phyloP scores from a whole-genome alignment of 805 yeast genomes.

The Yarrowia sp. region DNA sequence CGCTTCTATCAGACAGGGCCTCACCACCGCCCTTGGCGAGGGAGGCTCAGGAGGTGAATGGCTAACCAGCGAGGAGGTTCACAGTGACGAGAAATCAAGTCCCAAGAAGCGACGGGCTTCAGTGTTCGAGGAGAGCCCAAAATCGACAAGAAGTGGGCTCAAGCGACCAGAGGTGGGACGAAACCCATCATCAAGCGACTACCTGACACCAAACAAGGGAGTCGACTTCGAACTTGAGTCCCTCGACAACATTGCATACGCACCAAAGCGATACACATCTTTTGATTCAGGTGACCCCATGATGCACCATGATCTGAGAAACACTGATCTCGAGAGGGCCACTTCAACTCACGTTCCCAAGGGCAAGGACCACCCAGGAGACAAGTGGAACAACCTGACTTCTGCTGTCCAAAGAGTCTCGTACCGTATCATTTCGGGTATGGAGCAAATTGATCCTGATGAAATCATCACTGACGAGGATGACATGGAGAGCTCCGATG shows the following conservation, averaged over 20 bases:
- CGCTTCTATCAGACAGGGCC: conserved; percentile 9
- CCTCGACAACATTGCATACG: background rate
- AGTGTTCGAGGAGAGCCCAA: background rate
- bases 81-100: background rate
- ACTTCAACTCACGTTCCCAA: background rate
- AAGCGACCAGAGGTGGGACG: background rate
- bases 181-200: background rate
- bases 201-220: background rate
- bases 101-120: background rate
- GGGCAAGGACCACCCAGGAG: background rate
- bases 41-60: conserved; percentile 21
- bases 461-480: background rate
- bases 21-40: conserved; percentile 1
- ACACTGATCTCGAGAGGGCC: conserved; percentile 3
- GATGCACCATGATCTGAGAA: background rate
- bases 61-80: background rate
- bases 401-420: conserved; percentile 9
- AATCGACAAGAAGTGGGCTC: background rate
- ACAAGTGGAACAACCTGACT: conserved; percentile 1
- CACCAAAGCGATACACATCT: background rate
- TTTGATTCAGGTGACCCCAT: conserved; percentile 6
- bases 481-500: background rate
- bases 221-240: conserved; percentile 9
- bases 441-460: conserved; percentile 1
- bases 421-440: conserved; percentile 3